Evolutionary conservation across 768 basidiomycete genomes (phyloP).

Genomic region (Imleria badia): DNA sequence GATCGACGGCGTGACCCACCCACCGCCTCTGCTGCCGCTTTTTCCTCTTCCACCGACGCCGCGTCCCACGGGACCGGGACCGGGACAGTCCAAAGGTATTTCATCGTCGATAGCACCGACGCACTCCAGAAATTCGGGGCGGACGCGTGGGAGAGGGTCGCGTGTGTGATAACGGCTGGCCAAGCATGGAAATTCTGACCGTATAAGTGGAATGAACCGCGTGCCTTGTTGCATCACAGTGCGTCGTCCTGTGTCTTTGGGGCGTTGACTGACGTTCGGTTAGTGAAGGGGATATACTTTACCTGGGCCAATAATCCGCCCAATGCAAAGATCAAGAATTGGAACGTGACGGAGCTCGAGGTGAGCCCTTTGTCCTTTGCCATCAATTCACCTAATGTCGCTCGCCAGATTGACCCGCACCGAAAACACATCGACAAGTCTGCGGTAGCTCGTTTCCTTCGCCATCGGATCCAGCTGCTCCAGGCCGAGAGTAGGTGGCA

Average conservation of each 20-base stretch:
- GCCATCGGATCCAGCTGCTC: constrained; percentile 75
- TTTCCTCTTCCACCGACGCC: constrained; percentile 10
- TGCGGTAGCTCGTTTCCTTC: constrained; percentile 91
- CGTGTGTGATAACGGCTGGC: constrained; percentile 97
- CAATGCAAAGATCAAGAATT: no score
- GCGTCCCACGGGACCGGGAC: constrained; percentile 26
- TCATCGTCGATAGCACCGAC: constrained; percentile 89
- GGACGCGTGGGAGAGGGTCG: constrained; percentile 95
- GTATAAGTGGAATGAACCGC: constrained; percentile 97
- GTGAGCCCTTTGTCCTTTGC: no score
- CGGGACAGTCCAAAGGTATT: constrained; percentile 57
- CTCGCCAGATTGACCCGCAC: no score
- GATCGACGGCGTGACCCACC: constrained; percentile 71
- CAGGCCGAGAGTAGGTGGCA: constrained; percentile 53
- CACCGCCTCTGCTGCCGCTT: constrained; percentile 29
- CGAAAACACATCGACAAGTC: constrained; percentile 92
- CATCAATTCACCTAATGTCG: no score
- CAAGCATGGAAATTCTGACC: constrained; percentile 97
- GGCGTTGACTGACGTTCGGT: not conserved
- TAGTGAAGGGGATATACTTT: constrained; percentile 94
- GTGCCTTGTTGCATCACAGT: constrained; percentile 92
- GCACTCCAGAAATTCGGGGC: constrained; percentile 88
- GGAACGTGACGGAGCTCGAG: no score
- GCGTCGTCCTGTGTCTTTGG: not conserved
- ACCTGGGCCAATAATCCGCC: no score